Conservation (phyloP, 2,329 filamentous ascomycete species). For the Aspergillus udagawae region DNA sequence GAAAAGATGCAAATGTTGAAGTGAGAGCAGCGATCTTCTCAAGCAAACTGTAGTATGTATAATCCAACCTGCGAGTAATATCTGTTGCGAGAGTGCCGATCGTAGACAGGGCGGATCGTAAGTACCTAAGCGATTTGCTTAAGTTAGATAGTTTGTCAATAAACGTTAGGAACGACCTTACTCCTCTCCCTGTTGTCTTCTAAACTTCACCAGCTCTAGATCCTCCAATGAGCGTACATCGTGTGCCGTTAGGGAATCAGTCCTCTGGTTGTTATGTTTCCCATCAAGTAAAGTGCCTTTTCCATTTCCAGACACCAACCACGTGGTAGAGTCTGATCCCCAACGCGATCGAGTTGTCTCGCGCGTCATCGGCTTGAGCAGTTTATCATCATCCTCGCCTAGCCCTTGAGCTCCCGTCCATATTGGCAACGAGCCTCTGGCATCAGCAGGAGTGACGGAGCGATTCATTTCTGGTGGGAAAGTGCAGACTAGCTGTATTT, state of each 20-base stretch:
- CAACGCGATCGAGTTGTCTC: constrained; percentile 30
- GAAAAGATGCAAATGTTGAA: constrained; percentile 38
- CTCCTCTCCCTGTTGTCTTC: constrained; percentile 73
- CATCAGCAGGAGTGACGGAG: constrained; percentile 26
- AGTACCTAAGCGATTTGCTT: constrained; percentile 17
- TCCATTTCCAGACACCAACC: constrained; percentile 21
- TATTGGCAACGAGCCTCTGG: constrained; percentile 28
- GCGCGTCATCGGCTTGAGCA: constrained; percentile 27
- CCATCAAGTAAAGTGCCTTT: constrained; percentile 27
- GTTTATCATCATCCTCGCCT: constrained; percentile 26
- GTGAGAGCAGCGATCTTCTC: constrained; percentile 41
- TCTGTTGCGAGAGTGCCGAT: constrained; percentile 39
- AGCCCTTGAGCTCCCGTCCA: constrained; percentile 27
- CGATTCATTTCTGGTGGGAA: constrained; percentile 33
- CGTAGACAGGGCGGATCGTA: constrained; percentile 32
- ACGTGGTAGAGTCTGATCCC: constrained; percentile 31
- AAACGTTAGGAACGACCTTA: constrained; percentile 49
- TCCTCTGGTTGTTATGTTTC: constrained; percentile 21
- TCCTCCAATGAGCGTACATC: constrained; percentile 33
- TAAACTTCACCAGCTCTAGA: constrained; percentile 44
- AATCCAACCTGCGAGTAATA: constrained; percentile 44
- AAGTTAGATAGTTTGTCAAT: constrained; percentile 1
- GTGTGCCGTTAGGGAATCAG: constrained; percentile 24
- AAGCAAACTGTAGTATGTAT: constrained; percentile 47
- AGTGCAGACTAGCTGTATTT: constrained; percentile 28